Conservation (phyloP, 345 rosid genomes). For the Leavenworthia alabamica region DNA sequence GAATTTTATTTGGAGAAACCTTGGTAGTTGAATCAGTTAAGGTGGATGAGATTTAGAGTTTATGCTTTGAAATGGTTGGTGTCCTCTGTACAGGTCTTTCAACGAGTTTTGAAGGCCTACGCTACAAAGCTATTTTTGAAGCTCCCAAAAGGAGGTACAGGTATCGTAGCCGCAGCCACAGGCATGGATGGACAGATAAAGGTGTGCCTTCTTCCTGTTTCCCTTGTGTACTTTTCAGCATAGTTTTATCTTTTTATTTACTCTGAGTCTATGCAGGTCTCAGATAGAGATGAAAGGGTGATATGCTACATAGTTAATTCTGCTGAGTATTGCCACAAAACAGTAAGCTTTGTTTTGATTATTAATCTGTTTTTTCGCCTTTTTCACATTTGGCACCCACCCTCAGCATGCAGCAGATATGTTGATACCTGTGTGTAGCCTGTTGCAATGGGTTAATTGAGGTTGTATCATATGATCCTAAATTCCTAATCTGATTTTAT, state of each 20-base stretch:
- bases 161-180: slow-evolving; percentile 98
- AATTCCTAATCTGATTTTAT: background rate
- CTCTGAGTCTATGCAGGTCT: slow-evolving; percentile 44
- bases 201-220: slow-evolving; percentile 38
- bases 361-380: slow-evolving; percentile 11
- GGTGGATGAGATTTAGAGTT: slow-evolving; percentile 2
- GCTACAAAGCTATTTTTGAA: slow-evolving; percentile 78
- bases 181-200: slow-evolving; percentile 97
- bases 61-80: slow-evolving; percentile 3
- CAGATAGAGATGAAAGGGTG: slow-evolving; percentile 90
- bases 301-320: slow-evolving; percentile 94
- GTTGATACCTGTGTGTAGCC: slow-evolving; percentile 2
- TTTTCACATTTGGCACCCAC: background rate
- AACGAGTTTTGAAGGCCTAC: slow-evolving; percentile 85
- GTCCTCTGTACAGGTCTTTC: slow-evolving; percentile 61
- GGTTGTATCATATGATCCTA: slow-evolving; percentile 1
- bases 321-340: slow-evolving; percentile 88
- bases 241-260: background rate
- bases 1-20: slow-evolving; percentile 6
- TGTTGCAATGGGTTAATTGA: background rate
- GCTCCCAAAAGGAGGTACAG: slow-evolving; percentile 91
- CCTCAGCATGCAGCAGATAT: slow-evolving; percentile 12
- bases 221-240: slow-evolving; percentile 1
- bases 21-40: slow-evolving; percentile 10
- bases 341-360: slow-evolving; percentile 49